Evolutionary conservation across 2,329 filamentous ascomycete species (phyloP).

Genomic region (Ophiocordyceps australis): DNA sequence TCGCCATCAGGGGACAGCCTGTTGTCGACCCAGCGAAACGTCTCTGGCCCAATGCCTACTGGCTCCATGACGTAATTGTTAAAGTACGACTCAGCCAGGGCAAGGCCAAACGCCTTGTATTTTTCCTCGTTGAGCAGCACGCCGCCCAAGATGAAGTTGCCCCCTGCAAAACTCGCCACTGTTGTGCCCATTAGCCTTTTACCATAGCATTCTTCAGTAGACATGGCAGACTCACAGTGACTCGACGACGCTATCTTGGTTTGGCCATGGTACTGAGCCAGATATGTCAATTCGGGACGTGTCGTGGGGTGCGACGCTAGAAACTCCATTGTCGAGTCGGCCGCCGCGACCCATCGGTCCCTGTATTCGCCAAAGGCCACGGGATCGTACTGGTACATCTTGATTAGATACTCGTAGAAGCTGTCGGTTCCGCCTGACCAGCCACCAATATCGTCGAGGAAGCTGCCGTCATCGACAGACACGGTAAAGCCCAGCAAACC

Average conservation of each 20-base stretch:
- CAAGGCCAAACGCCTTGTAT: slow-evolving; percentile 58
- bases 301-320: slow-evolving; percentile 49
- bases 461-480: slow-evolving; percentile 44
- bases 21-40: slow-evolving; percentile 42
- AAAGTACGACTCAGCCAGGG: slow-evolving; percentile 54
- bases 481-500: slow-evolving; percentile 57
- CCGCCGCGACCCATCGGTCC: slow-evolving; percentile 58
- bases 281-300: slow-evolving; percentile 54
- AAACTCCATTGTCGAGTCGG: slow-evolving; percentile 56
- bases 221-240: slow-evolving; percentile 25
- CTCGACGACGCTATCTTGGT: slow-evolving; percentile 24
- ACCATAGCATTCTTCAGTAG: background rate
- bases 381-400: slow-evolving; percentile 73
- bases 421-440: slow-evolving; percentile 66
- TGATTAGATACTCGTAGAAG: slow-evolving; percentile 82
- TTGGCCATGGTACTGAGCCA: slow-evolving; percentile 35
- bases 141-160: slow-evolving; percentile 71
- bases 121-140: slow-evolving; percentile 44
- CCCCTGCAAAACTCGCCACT: slow-evolving; percentile 71
- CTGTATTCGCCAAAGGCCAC: slow-evolving; percentile 43
- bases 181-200: background rate
- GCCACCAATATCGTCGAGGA: slow-evolving; percentile 48
- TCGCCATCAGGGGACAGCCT: slow-evolving; percentile 12
- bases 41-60: slow-evolving; percentile 62
- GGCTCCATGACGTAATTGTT: slow-evolving; percentile 51